Evolutionary conservation across 2,329 filamentous ascomycete species (phyloP).

Genomic region (Fonsecaea nubica): DNA sequence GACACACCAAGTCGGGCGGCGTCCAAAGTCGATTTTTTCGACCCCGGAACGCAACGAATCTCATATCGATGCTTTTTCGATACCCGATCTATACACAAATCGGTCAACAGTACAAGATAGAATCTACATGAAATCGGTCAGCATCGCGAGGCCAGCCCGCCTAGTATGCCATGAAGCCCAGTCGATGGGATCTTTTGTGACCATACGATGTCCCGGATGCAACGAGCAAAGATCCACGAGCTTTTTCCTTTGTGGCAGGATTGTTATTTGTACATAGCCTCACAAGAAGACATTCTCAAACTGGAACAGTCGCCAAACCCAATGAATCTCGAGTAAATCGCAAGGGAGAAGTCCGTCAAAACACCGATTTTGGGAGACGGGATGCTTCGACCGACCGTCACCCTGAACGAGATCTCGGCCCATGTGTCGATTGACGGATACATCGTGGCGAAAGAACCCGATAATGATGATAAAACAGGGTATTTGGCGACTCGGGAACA

Average conservation of each 20-base stretch:
- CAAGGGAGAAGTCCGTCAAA: background rate
- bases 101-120: slow-evolving; percentile 3
- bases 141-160: background rate
- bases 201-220: background rate
- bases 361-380: background rate
- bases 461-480: background rate
- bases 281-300: background rate
- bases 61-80: background rate
- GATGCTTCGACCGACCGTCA: background rate
- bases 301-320: background rate
- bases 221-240: background rate
- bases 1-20: background rate
- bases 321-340: background rate
- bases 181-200: background rate
- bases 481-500: background rate
- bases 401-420: background rate
- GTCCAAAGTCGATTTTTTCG: background rate
- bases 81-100: background rate
- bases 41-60: background rate
- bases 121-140: background rate
- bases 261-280: background rate
- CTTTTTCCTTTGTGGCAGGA: slow-evolving; percentile 5
- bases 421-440: background rate
- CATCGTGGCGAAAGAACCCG: background rate
- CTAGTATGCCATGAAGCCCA: background rate